These are phyloP conservation scores for Boletellus deceptivus DNA, from an alignment of 1,284 basidiomycete species.

Conservation along the genomic window DNA sequence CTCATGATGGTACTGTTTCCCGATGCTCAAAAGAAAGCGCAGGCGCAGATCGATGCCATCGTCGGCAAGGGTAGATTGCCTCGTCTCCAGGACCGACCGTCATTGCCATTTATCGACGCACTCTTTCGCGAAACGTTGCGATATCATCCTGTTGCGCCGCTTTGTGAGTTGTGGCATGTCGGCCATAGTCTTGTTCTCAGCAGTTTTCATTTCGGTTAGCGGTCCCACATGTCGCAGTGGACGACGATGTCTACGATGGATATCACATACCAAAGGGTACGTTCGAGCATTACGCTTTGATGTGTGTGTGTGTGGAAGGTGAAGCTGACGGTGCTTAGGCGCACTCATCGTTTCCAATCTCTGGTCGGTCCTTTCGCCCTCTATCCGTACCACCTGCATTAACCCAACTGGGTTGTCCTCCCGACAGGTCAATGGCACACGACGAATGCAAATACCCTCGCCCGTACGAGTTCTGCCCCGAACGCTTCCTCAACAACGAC, in stretches of 20 bases:
- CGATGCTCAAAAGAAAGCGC: slow-evolving; percentile 14
- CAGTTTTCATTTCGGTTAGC: background rate
- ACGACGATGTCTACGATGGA: slow-evolving; percentile 16
- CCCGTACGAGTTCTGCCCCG: slow-evolving; percentile 14
- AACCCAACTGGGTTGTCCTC: background rate
- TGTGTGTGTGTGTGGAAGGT: too few species aligned
- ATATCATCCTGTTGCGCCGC: slow-evolving; percentile 9
- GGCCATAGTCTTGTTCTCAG: background rate
- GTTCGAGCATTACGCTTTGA: background rate
- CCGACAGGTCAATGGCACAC: slow-evolving; percentile 21
- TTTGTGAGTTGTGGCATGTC: slow-evolving; percentile 7
- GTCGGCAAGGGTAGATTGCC: slow-evolving; percentile 13
- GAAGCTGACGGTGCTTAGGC: background rate
- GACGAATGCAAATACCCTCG: slow-evolving; percentile 15
- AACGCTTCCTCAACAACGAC: slow-evolving; percentile 19
- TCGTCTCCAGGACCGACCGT: slow-evolving; percentile 10
- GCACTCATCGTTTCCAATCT: background rate
- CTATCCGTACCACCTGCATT: background rate
- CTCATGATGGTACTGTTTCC: slow-evolving; percentile 17
- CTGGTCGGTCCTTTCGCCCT: background rate
- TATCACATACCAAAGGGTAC: slow-evolving; percentile 18
- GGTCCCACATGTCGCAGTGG: slow-evolving; percentile 10
- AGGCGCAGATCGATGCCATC: slow-evolving; percentile 16
- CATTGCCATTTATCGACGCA: slow-evolving; percentile 10
- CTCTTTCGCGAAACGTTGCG: slow-evolving; percentile 16